Evolutionary conservation across 1,139 yeast species (phyloP).

Genomic region (Scheffersomyces parashehatae): DNA sequence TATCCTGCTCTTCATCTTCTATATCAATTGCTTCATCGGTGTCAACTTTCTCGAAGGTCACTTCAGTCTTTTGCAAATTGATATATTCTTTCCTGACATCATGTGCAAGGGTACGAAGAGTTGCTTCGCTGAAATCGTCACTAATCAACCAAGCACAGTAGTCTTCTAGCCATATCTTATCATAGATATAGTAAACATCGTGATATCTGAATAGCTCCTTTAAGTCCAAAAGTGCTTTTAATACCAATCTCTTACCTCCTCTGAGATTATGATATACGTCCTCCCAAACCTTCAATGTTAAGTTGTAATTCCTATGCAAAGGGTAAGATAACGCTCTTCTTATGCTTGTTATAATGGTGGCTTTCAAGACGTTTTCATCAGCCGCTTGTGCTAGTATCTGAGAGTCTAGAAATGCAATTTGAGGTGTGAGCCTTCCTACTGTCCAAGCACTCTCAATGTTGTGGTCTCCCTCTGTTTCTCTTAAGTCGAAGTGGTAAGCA

Average conservation of each 20-base stretch:
- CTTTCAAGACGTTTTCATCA: slow-evolving; percentile 37
- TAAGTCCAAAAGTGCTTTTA: slow-evolving; percentile 57
- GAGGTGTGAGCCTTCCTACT: slow-evolving; percentile 81
- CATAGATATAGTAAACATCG: slow-evolving; percentile 87
- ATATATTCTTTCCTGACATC: slow-evolving; percentile 50
- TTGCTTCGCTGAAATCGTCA: slow-evolving; percentile 49
- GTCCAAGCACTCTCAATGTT: slow-evolving; percentile 94
- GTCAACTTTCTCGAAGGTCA: slow-evolving; percentile 41
- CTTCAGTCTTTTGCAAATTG: slow-evolving; percentile 23
- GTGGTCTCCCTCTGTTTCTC: slow-evolving; percentile 77
- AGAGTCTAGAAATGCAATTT: slow-evolving; percentile 68
- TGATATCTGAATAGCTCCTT: slow-evolving; percentile 80
- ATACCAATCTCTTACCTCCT: slow-evolving; percentile 67
- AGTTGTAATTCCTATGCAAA: slow-evolving; percentile 67
- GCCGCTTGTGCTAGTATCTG: slow-evolving; percentile 44
- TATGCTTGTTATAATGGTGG: slow-evolving; percentile 58
- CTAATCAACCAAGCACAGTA: slow-evolving; percentile 75
- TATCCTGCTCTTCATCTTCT: slow-evolving; percentile 30
- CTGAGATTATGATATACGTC: slow-evolving; percentile 68
- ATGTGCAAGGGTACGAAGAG: slow-evolving; percentile 62
- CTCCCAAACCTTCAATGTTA: slow-evolving; percentile 66
- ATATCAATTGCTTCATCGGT: slow-evolving; percentile 17
- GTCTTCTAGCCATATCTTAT: slow-evolving; percentile 78
- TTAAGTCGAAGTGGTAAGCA: slow-evolving; percentile 69
- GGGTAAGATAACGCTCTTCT: slow-evolving; percentile 81